Conservation (phyloP, 495 filamentous ascomycete species). For the Friedmanniomyces endolithicus region DNA sequence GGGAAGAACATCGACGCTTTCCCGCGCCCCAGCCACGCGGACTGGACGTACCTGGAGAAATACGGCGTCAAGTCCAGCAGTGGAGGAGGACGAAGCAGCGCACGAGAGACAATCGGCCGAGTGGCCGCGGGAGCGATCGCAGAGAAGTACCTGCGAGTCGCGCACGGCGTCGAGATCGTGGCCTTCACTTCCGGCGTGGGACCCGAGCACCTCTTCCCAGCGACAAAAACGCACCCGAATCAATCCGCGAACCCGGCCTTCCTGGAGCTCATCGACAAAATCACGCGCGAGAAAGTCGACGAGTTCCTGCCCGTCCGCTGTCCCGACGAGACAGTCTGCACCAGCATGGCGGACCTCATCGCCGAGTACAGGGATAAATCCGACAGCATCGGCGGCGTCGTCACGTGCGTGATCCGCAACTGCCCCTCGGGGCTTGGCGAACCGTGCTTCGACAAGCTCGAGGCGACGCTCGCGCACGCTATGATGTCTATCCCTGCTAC, state of each 20-base stretch:
- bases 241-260: slow-evolving; percentile 74
- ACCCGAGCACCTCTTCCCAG: slow-evolving; percentile 64
- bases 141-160: slow-evolving; percentile 76
- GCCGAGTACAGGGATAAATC: slow-evolving; percentile 64
- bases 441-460: slow-evolving; percentile 92
- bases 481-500: slow-evolving; percentile 97
- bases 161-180: slow-evolving; percentile 79
- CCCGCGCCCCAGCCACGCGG: slow-evolving; percentile 86
- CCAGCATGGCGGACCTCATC: slow-evolving; percentile 68
- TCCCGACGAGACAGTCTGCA: slow-evolving; percentile 51
- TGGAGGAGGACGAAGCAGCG: slow-evolving; percentile 83
- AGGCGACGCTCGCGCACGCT: slow-evolving; percentile 84
- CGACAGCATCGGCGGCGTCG: slow-evolving; percentile 92
- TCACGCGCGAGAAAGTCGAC: slow-evolving; percentile 74
- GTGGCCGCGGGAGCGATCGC: slow-evolving; percentile 92
- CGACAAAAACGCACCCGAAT: slow-evolving; percentile 55
- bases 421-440: slow-evolving; percentile 80
- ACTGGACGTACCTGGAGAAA: slow-evolving; percentile 95
- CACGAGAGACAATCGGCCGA: slow-evolving; percentile 87
- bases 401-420: slow-evolving; percentile 92
- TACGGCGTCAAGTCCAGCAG: slow-evolving; percentile 91
- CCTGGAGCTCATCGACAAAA: slow-evolving; percentile 57
- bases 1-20: slow-evolving; percentile 82
- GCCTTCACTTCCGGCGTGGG: slow-evolving; percentile 85
- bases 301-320: slow-evolving; percentile 73